Percentiles rank a stretch among this genome's conserved stretches.
phyloP scores from a whole-genome alignment of 352 stramenopile species.

The Saprolegnia parasitica region DNA sequence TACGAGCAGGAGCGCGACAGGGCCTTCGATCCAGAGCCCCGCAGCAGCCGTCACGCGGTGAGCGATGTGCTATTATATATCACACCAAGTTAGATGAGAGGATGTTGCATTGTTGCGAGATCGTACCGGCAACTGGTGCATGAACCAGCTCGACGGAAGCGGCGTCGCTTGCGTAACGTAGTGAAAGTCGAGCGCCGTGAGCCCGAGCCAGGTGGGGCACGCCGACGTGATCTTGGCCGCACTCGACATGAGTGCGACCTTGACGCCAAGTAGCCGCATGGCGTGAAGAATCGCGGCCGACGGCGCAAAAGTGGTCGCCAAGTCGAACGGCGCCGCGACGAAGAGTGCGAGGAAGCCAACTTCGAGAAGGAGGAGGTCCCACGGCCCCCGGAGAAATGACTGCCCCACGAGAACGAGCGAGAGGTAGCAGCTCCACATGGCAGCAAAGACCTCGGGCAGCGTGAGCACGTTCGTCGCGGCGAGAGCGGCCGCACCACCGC shows the following conservation, averaged over 20 bases:
- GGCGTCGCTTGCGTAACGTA: slow-evolving; percentile 86
- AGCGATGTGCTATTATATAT: slow-evolving; percentile 34
- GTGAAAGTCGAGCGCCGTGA: slow-evolving; percentile 90
- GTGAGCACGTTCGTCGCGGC: slow-evolving; percentile 37
- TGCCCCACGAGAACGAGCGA: slow-evolving; percentile 72
- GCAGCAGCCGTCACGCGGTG: slow-evolving; percentile 71
- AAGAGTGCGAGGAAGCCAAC: slow-evolving; percentile 64
- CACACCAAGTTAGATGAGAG: background rate
- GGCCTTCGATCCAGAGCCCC: slow-evolving; percentile 87
- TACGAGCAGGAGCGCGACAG: slow-evolving; percentile 77
- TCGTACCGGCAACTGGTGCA: slow-evolving; percentile 69
- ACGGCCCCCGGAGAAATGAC: slow-evolving; percentile 90
- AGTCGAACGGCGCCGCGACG: slow-evolving; percentile 37
- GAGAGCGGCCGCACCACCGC: slow-evolving; percentile 35
- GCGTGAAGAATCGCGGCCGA: slow-evolving; percentile 44
- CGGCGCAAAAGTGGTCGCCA: slow-evolving; percentile 34
- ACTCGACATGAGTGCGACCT: slow-evolving; percentile 92
- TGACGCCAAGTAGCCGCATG: slow-evolving; percentile 88
- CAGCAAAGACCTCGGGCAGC: slow-evolving; percentile 33
- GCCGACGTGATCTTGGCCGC: slow-evolving; percentile 88
- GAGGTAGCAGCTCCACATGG: slow-evolving; percentile 66
- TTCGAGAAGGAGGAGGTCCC: slow-evolving; percentile 89
- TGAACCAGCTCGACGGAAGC: slow-evolving; percentile 78
- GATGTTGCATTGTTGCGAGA: background rate
- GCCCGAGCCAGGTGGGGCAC: slow-evolving; percentile 86